phyloP scores from a whole-genome alignment of 1,284 basidiomycete species.

The Apiotrichum siamense region DNA sequence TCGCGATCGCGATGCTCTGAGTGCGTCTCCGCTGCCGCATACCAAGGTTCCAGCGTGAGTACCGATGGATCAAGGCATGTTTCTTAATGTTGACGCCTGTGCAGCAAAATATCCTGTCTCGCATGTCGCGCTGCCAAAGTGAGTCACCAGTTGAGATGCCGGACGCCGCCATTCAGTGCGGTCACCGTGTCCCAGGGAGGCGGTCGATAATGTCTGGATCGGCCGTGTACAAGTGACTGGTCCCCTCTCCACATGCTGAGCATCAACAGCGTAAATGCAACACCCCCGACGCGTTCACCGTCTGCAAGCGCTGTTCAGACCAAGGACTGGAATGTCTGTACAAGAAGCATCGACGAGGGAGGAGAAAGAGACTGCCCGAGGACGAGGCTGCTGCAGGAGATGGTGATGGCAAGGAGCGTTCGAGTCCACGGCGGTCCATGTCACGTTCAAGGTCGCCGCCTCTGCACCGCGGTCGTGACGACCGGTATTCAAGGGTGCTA shows the following conservation, averaged over 20 bases:
- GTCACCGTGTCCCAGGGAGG: too few relatives aligned
- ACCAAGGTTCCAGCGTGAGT: conserved; percentile 8
- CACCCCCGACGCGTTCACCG: conserved; percentile 19
- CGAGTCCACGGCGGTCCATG: background rate
- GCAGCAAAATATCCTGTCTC: conserved; percentile 24
- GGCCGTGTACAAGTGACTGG: background rate
- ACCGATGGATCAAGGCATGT: background rate
- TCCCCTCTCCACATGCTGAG: background rate
- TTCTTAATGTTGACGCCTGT: background rate
- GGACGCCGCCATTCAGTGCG: background rate
- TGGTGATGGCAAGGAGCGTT: background rate
- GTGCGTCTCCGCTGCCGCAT: background rate
- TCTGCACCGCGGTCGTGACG: background rate
- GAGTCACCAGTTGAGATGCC: background rate
- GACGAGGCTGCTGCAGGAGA: background rate
- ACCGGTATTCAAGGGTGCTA: background rate
- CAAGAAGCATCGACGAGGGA: conserved; percentile 23
- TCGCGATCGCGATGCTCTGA: background rate
- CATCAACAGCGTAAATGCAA: conserved; percentile 26
- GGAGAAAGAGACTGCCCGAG: conserved; percentile 18
- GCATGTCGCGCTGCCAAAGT: conserved; percentile 28
- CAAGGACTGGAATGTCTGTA: conserved; percentile 26
- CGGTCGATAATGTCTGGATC: too few relatives aligned
- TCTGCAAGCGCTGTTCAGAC: conserved; percentile 22
- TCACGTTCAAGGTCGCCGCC: conserved; percentile 5